Conservation (phyloP, 2,329 filamentous ascomycete species). For the Hymenoscyphus occultus region DNA sequence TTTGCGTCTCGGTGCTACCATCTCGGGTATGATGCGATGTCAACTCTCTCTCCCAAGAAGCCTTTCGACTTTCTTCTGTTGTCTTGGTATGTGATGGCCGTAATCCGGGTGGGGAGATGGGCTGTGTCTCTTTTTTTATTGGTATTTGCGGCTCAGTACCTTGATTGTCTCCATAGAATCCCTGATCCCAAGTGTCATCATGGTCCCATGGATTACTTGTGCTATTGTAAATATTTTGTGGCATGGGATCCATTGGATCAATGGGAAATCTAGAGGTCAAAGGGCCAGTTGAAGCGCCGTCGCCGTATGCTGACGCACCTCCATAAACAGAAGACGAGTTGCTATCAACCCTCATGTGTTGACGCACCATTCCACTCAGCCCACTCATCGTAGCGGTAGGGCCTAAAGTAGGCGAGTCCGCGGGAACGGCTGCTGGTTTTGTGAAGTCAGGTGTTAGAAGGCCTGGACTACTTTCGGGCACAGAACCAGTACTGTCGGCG, state of each 20-base stretch:
- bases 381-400: conserved; percentile 52
- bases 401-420: conserved; percentile 78
- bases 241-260: conserved; percentile 35
- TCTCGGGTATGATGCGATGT: conserved; percentile 43
- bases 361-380: conserved; percentile 76
- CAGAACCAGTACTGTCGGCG: conserved; percentile 5
- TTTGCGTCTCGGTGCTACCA: conserved; percentile 48
- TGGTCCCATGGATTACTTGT: conserved; percentile 47
- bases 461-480: not conserved
- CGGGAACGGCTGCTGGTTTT: conserved; percentile 16
- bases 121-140: conserved; percentile 16
- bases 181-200: conserved; percentile 32
- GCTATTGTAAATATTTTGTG: conserved; percentile 36
- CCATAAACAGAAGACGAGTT: conserved; percentile 77
- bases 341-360: conserved; percentile 80
- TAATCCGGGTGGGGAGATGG: conserved; percentile 17
- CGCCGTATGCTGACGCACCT: conserved; percentile 45
- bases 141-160: conserved; percentile 16
- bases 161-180: conserved; percentile 18
- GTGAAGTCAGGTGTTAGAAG: conserved; percentile 7
- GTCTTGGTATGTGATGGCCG: conserved; percentile 20
- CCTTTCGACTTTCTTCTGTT: conserved; percentile 16
- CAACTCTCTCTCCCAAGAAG: conserved; percentile 34
- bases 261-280: conserved; percentile 41
- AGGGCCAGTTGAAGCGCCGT: conserved; percentile 43